phyloP scores from a whole-genome alignment of 139 green algal species.

The Chlorella ohadii region DNA sequence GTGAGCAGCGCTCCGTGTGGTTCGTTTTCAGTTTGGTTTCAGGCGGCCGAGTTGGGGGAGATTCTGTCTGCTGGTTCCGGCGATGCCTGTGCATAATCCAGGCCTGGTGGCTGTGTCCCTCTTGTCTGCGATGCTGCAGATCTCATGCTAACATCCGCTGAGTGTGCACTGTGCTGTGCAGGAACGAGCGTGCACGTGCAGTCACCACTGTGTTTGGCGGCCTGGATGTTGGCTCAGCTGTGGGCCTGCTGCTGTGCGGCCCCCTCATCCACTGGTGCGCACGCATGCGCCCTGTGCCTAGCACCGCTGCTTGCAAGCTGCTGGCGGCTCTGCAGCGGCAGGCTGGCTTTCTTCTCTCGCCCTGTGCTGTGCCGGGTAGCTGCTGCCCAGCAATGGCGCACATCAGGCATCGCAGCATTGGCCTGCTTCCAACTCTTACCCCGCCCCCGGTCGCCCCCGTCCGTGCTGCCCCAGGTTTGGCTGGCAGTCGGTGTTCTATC shows the following conservation, averaged over 20 bases:
- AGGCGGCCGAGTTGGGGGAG: not conserved
- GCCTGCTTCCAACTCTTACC: no score
- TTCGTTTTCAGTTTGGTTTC: not conserved
- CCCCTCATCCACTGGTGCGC: slow-evolving; percentile 77
- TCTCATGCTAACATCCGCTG: no score
- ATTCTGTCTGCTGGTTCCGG: not conserved
- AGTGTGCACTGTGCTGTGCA: slow-evolving; percentile 22
- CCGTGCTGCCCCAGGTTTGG: slow-evolving; percentile 60
- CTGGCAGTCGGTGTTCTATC: slow-evolving; percentile 97
- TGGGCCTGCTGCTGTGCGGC: slow-evolving; percentile 88
- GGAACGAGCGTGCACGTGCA: slow-evolving; percentile 79
- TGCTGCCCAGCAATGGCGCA: no score
- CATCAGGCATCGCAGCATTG: no score
- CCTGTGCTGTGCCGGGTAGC: no score
- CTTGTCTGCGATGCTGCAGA: no score
- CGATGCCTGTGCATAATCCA: not conserved
- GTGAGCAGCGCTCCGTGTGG: slow-evolving; percentile 10
- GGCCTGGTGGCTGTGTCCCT: no score
- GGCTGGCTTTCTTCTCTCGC: no score
- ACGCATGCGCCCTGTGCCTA: no score
- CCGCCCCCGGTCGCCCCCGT: no score
- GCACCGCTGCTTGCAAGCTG: no score
- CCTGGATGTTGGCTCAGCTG: slow-evolving; percentile 88
- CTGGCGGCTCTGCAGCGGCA: no score
- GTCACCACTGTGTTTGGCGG: slow-evolving; percentile 94